phyloP scores from a whole-genome alignment of 805 yeast genomes.

The Blastobotrys robertii region DNA sequence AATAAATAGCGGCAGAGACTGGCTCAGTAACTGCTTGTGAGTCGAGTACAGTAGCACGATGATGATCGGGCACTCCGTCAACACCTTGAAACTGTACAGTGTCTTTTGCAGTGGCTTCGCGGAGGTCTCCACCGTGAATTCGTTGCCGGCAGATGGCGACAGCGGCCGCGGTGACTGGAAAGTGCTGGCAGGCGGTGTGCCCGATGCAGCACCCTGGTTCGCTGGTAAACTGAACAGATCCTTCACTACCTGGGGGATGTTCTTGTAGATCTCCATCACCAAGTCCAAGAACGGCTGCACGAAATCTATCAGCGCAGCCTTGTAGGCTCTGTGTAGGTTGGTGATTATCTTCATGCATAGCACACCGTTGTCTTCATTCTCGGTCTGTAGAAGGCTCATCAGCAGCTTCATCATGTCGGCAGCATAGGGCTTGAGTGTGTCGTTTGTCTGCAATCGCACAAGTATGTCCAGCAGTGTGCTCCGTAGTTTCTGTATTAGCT shows the following conservation, averaged over 20 bases:
- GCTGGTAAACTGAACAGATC: constrained; percentile 45
- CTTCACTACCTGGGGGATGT: constrained; percentile 65
- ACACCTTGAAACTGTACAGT: constrained; percentile 75
- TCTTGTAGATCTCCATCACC: constrained; percentile 66
- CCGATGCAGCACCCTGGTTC: constrained; percentile 8
- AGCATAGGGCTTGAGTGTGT: constrained; percentile 65
- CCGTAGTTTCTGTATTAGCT: constrained; percentile 50
- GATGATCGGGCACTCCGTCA: constrained; percentile 95
- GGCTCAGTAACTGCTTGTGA: constrained; percentile 62
- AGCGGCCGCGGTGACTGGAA: constrained; percentile 34
- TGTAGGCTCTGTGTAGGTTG: constrained; percentile 76
- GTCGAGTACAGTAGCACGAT: constrained; percentile 88
- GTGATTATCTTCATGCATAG: constrained; percentile 82
- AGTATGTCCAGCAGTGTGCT: constrained; percentile 67
- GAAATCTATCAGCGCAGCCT: constrained; percentile 51
- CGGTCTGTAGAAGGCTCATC: constrained; percentile 51
- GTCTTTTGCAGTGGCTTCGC: constrained; percentile 53
- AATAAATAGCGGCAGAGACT: constrained; percentile 64
- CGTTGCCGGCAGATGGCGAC: constrained; percentile 30
- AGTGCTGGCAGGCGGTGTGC: constrained; percentile 17
- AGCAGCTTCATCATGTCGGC: constrained; percentile 48
- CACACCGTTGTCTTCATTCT: constrained; percentile 94
- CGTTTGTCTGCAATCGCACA: constrained; percentile 76
- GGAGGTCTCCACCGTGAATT: constrained; percentile 29
- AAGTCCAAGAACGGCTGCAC: constrained; percentile 73